Evolutionary conservation across 768 basidiomycete species (phyloP), one percentile per base, ranked within the genome.

Genomic region (Trametes gibbosa): DNA sequence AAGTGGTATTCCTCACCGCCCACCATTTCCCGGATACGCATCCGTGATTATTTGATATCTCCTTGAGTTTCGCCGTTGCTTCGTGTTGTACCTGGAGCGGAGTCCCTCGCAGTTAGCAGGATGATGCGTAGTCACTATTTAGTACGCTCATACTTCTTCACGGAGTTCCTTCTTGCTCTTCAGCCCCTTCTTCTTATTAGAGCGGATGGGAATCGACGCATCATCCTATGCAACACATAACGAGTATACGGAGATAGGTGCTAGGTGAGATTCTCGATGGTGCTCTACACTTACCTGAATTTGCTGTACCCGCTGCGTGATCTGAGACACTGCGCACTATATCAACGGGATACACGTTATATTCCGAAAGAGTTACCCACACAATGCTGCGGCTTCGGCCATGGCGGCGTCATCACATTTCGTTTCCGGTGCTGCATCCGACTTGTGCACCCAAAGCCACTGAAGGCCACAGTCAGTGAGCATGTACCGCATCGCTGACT

Each of bases 111-210:
- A 6, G 21, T 24, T 13, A 23, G 6, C 5, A 23, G 10, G 21
- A 10, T 10, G 34, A 49, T 48, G 63, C 34, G 3, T 29, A 37
- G 41, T 24, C 39, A 10, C 9, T 19, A 24, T n/a, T 21, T 35
- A 16, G 19, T 39, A 13, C 21, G 56, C 16, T 14, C 71, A 19
- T 68, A 87, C 89, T 73, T 84, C 74, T 69, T 90, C 89, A 41
- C 87, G 80, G 7, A 86, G 70, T 70, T 90, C 86, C 68, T 89
- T 90, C 71, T 90, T 91, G 65, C 86, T 87, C 72, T 81, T 85
- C 0, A 77, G 76, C 6, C 87, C 87, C 21, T 84, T 83, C 70
- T 88, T 90, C 72, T 89, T 90, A 66, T 75, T 90, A 5, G 84
- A 79, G 6, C 86, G 84, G 5, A 78, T 55, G 6, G 89, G 89